Evolutionary conservation across 768 basidiomycete genomes (phyloP).

Genomic region (Gelatoporia subvermispora): DNA sequence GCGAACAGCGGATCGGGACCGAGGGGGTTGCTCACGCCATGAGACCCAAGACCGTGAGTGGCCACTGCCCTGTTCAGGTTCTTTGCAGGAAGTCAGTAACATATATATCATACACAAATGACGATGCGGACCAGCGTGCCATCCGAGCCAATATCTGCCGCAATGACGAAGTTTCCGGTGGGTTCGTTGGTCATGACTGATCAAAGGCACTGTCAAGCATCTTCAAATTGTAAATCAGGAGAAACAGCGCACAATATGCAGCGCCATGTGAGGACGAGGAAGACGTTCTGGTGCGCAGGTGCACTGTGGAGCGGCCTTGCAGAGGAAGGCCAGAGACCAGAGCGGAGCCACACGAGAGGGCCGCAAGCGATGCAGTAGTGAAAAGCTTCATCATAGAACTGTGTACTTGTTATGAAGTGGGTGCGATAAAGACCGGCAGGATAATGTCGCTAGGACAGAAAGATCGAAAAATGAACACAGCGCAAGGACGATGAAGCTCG

Average conservation of each 20-base stretch:
- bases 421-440: too few relatives aligned
- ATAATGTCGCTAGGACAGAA: too few relatives aligned
- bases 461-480: too few relatives aligned
- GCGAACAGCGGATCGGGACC: conserved; percentile 20
- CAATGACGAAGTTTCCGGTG: conserved; percentile 2
- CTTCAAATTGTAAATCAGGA: background rate
- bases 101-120: background rate
- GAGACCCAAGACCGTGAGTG: conserved; percentile 14
- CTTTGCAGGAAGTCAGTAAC: conserved; percentile 1
- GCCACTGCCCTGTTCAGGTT: conserved; percentile 13
- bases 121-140: conserved; percentile 1
- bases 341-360: background rate
- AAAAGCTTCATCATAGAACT: background rate
- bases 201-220: too few relatives aligned
- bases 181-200: conserved; percentile 6
- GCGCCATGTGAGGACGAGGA: background rate
- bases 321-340: background rate
- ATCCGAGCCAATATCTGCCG: background rate
- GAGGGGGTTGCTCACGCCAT: conserved; percentile 12
- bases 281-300: background rate
- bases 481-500: too few relatives aligned
- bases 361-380: background rate
- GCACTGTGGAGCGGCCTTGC: background rate
- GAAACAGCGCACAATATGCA: background rate
- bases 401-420: too few relatives aligned